phyloP scores from a whole-genome alignment of 345 rosid species.

The Rhizophora apiculata region DNA sequence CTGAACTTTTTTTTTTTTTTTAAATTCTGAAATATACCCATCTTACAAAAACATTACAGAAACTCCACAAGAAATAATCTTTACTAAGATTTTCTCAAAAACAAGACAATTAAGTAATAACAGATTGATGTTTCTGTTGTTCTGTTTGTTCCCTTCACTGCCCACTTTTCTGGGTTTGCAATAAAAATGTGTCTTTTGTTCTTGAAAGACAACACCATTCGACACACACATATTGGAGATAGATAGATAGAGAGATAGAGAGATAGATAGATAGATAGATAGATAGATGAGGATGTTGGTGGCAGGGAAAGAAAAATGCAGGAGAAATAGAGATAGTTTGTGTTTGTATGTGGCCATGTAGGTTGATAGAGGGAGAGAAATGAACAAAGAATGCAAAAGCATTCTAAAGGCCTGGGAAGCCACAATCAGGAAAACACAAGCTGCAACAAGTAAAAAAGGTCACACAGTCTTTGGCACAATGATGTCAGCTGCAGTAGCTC shows the following conservation, averaged over 20 bases:
- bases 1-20: not conserved
- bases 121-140: conserved; percentile 2
- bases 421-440: conserved; percentile 37
- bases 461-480: conserved; percentile 41
- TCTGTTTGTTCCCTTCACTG: conserved; percentile 3
- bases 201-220: conserved; percentile 9
- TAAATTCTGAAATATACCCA: conserved; percentile 8
- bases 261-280: conserved; percentile 2
- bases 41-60: not conserved
- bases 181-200: conserved; percentile 13
- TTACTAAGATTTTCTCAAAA: not conserved
- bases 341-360: not conserved
- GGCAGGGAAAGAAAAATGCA: conserved; percentile 2
- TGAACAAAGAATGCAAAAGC: conserved; percentile 40
- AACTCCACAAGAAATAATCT: not conserved
- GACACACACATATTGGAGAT: not conserved
- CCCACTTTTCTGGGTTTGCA: conserved; percentile 1
- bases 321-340: not conserved
- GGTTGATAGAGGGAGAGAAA: conserved; percentile 13
- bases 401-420: conserved; percentile 42
- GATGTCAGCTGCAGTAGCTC: conserved; percentile 71
- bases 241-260: not conserved
- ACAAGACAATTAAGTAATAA: not conserved
- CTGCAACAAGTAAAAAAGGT: conserved; percentile 40
- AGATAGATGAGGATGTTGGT: conserved; percentile 2